phyloP scores from a whole-genome alignment of 2,329 filamentous ascomycete genomes.

The Phaeosphaeriaceae sp. region DNA sequence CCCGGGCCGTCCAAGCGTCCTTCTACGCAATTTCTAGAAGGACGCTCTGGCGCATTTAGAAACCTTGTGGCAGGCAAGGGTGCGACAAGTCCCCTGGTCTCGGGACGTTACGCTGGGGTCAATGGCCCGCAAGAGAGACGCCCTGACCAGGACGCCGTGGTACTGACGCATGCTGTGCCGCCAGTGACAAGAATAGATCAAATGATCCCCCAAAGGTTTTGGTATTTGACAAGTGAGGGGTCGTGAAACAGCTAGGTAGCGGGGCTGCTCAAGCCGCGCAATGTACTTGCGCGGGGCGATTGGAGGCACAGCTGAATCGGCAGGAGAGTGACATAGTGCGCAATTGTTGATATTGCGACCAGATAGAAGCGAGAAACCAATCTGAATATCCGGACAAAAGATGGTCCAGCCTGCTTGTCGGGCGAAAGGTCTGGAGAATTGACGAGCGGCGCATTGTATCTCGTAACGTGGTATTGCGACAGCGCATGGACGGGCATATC shows the following conservation, averaged over 20 bases:
- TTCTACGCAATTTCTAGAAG: slow-evolving; percentile 49
- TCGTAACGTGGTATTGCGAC: neutral
- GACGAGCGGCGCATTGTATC: neutral
- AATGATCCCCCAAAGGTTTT: slow-evolving; percentile 25
- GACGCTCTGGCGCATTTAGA: slow-evolving; percentile 35
- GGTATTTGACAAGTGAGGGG: slow-evolving; percentile 25
- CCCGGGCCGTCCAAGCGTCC: slow-evolving; percentile 25
- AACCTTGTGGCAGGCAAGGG: slow-evolving; percentile 34
- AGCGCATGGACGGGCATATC: neutral
- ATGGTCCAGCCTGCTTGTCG: neutral
- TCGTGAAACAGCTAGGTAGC: slow-evolving; percentile 44
- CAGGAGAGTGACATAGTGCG: neutral
- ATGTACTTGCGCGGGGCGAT: neutral
- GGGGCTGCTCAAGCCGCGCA: slow-evolving; percentile 20
- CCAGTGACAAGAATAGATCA: slow-evolving; percentile 41
- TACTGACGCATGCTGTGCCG: slow-evolving; percentile 38
- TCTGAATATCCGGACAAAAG: neutral
- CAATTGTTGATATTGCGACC: neutral
- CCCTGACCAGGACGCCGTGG: slow-evolving; percentile 31
- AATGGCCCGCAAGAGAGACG: slow-evolving; percentile 9
- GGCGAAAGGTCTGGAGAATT: neutral
- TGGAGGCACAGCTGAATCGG: neutral
- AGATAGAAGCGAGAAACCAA: neutral
- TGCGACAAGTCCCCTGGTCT: slow-evolving; percentile 36
- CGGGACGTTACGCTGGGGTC: slow-evolving; percentile 34